Base-by-base conservation (phyloP, 495 filamentous ascomycete genomes). In the Podospora fimiseda region DNA sequence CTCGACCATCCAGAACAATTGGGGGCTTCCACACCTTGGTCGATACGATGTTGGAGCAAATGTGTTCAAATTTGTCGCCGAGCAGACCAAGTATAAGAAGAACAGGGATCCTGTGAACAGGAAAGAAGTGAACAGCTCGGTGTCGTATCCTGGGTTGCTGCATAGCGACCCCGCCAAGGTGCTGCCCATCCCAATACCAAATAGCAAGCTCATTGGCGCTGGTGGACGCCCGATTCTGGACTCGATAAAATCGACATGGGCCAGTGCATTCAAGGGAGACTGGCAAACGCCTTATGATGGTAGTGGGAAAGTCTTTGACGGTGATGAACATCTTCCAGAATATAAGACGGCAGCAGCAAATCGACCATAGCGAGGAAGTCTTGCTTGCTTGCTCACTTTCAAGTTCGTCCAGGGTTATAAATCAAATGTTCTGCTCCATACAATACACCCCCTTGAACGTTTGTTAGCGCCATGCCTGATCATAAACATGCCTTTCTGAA, bases 11-110 rank as follows among this genome's bases (percentile, higher is more conserved):
- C 74, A 84, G 49, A 74, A 79, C 41, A 88, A 88, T 72, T 87
- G 83, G 83, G 80, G 69, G 13, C 71, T 87, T 30, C 80, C 81
- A 15, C 76, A 79, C 27, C 76, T 88, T 8, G 85, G 85, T 9
- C 74, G 85, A 58, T 87, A 82, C 71, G 84, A 88, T 57, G 83
- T 84, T 39, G 84, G 84, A 51, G 84, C 85, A 24, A 88, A 88
- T 52, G 70, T 87, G 16, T 80, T 87, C 51, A 60, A 77, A 24
- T 64, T 82, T n/a, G 79, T 84, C 16, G 79, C 82, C 8, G 72
- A 80, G 30, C 71, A 72, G 59, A 77, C 76, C 3, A 79, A 78
- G 38, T 85, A 84, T 60, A 53, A 46, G 7, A 82, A 48, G 4
- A 86, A 84, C 70, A 72, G 61, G 51, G 78, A 81, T 41, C 74